Base-by-base conservation (phyloP, 305 asterid genomes). In the Fraxinus platypoda region DNA sequence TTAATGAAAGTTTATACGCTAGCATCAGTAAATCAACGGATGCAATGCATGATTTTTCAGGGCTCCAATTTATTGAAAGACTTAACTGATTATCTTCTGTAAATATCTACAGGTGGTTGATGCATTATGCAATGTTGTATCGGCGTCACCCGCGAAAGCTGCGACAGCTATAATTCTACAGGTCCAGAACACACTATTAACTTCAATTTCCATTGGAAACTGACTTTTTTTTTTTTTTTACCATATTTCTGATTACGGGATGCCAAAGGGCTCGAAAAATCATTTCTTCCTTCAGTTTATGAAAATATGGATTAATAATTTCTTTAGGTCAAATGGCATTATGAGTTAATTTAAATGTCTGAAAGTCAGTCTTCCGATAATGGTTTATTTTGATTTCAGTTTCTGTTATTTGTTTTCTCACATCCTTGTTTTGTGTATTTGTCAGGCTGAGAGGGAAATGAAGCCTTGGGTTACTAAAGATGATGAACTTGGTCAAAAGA, bases 401-500 rank as follows among this genome's bases (percentile, higher is more conserved):
- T 81, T 76, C 76, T 77, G 83, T 84, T 34, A 78, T 83, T 74
- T 85, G 84, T 87, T 66, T 85, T 71, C 77, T 89, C 92, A 90
- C 90, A 87, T 86, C 83, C 77, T 81, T 66, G 82, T 25, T 83
- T 84, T 78, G 78, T 88, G 79, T 82, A 66, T 88, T 81, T 87
- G 91, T 90, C 91, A 96, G 99, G 99, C 99, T 85, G 99, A 96
- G 82, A 89, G 91, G 91, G 99, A 94, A 87, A 76, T 96, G 83
- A 93, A 96, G 81, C 97, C 98, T 41, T 96, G 99, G 99, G 93
- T 94, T 81, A 90, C 98, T 52, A 94, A 96, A 88, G 98, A 96
- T 59, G 98, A 92, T 75, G 98, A 90, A 83, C 94, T 90, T 83
- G 98, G 95, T 82, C 98, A 92, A 89, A 93, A 92, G 89, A 90